phyloP scores from a whole-genome alignment of 2,329 filamentous ascomycete species.

The Rutstroemia sydowiana region DNA sequence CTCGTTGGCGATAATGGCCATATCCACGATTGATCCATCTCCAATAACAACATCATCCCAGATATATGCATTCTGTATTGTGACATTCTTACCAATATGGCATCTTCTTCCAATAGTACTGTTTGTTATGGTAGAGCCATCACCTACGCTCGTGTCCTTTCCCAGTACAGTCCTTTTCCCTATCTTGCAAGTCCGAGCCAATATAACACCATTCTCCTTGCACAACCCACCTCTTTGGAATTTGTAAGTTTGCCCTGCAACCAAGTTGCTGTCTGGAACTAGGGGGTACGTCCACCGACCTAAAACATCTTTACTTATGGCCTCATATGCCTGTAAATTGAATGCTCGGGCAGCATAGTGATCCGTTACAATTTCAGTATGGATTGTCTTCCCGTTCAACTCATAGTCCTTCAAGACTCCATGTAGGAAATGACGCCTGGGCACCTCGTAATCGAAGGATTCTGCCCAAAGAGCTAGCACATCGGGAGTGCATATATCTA shows the following conservation, averaged over 20 bases:
- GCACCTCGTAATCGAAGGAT: slow-evolving; percentile 92
- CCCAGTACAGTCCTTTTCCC: slow-evolving; percentile 68
- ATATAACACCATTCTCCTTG: slow-evolving; percentile 68
- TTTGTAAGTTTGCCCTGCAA: slow-evolving; percentile 70
- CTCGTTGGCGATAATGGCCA: slow-evolving; percentile 69
- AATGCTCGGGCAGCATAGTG: slow-evolving; percentile 81
- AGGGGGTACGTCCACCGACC: slow-evolving; percentile 83
- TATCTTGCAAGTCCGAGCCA: slow-evolving; percentile 66
- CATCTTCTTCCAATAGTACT: slow-evolving; percentile 80
- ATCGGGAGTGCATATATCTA: slow-evolving; percentile 96
- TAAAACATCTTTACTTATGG: slow-evolving; percentile 80
- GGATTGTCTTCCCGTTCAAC: slow-evolving; percentile 93
- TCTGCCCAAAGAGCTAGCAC: slow-evolving; percentile 93
- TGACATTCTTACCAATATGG: slow-evolving; percentile 77
- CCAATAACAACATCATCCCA: slow-evolving; percentile 80
- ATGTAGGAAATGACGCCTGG: slow-evolving; percentile 80
- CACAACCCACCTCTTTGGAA: slow-evolving; percentile 64
- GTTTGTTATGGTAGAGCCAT: slow-evolving; percentile 61
- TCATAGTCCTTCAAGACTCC: slow-evolving; percentile 96
- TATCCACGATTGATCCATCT: slow-evolving; percentile 62
- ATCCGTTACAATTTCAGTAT: slow-evolving; percentile 75
- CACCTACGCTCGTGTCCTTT: slow-evolving; percentile 65
- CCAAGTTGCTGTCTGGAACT: slow-evolving; percentile 80
- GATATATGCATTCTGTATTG: slow-evolving; percentile 71
- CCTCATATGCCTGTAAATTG: slow-evolving; percentile 83